These are phyloP conservation scores for Ogataea wickerhamii DNA, from an alignment of 805 yeast genomes.

Conservation along the genomic window DNA sequence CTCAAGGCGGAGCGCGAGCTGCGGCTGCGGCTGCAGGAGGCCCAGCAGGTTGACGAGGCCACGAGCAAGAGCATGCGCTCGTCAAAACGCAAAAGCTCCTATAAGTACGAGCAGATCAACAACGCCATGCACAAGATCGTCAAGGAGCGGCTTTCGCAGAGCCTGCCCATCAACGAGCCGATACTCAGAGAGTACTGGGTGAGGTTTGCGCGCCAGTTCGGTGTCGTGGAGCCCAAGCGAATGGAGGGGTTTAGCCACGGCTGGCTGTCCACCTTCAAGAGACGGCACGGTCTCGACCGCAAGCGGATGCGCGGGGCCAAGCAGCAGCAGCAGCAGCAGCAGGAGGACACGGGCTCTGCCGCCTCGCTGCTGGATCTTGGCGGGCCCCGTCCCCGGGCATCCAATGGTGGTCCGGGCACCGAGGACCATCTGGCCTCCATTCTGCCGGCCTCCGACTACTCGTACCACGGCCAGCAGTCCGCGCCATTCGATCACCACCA, in stretches of 20 bases:
- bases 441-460: slow-evolving; percentile 15
- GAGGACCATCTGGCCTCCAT: slow-evolving; percentile 11
- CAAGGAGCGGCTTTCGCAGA: slow-evolving; percentile 38
- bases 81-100: slow-evolving; percentile 45
- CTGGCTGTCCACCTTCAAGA: slow-evolving; percentile 60
- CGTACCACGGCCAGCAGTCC: slow-evolving; percentile 7
- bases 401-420: not conserved
- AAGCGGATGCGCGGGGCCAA: slow-evolving; percentile 10
- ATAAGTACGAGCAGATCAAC: slow-evolving; percentile 56
- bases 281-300: slow-evolving; percentile 41
- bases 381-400: not conserved
- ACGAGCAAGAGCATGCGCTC: slow-evolving; percentile 22
- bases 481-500: slow-evolving; percentile 9
- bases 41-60: slow-evolving; percentile 23
- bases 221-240: slow-evolving; percentile 59
- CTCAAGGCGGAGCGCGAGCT: slow-evolving; percentile 50
- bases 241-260: slow-evolving; percentile 56
- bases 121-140: slow-evolving; percentile 56
- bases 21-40: slow-evolving; percentile 40
- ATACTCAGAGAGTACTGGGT: slow-evolving; percentile 55
- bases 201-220: slow-evolving; percentile 49
- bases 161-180: slow-evolving; percentile 52
- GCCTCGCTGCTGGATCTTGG: not conserved
- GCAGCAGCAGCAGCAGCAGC: not conserved
- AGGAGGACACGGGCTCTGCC: not conserved